Percentiles rank a stretch among this genome's conserved stretches.
Conservation (phyloP, 306 rosid species). For the Corylus avellana region DNA sequence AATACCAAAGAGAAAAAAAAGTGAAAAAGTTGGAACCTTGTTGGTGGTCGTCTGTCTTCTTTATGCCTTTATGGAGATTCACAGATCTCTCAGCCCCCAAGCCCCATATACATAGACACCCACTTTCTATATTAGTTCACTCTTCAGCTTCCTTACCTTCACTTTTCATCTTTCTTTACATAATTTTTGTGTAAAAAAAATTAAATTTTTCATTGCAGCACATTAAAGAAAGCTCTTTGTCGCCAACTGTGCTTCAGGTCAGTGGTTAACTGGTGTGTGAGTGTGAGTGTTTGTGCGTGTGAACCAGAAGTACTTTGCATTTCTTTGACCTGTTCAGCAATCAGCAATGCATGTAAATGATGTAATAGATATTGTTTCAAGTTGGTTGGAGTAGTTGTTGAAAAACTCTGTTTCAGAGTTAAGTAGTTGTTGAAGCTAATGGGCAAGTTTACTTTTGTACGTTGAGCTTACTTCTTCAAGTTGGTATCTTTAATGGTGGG, state of each 20-base stretch:
- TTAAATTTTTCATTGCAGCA: constrained; percentile 28
- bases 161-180: background rate
- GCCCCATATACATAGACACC: background rate
- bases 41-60: background rate
- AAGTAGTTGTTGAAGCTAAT: constrained; percentile 46
- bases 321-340: constrained; percentile 27
- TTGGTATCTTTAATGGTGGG: constrained; percentile 23
- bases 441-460: constrained; percentile 31
- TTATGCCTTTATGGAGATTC: constrained; percentile 10
- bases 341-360: constrained; percentile 18
- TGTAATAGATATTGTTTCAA: constrained; percentile 16
- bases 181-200: background rate
- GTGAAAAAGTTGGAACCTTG: constrained; percentile 11
- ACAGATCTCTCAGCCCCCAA: constrained; percentile 22
- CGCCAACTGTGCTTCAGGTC: constrained; percentile 27
- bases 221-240: constrained; percentile 10
- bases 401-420: constrained; percentile 24
- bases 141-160: constrained; percentile 14
- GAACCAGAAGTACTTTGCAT: constrained; percentile 16
- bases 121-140: constrained; percentile 14
- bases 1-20: background rate
- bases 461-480: constrained; percentile 38
- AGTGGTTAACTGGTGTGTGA: constrained; percentile 1
- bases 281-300: background rate
- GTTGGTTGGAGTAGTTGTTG: constrained; percentile 63